Evolutionary conservation across 345 rosid genomes (phyloP).

Genomic region (Cardamine resedifolia): DNA sequence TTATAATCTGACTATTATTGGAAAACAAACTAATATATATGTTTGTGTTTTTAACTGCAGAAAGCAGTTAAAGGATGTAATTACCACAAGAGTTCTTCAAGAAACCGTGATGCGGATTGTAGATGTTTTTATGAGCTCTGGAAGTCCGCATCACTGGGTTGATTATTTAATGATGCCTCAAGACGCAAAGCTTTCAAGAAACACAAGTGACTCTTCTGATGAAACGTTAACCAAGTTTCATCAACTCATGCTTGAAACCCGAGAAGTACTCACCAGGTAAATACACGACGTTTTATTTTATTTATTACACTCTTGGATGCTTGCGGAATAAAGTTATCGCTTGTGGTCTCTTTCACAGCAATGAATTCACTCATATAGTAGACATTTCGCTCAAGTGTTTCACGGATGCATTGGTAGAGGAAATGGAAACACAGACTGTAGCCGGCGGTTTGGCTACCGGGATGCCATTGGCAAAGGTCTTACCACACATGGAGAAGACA

Average conservation of each 20-base stretch:
- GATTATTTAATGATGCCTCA: conserved; percentile 61
- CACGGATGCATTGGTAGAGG: conserved; percentile 52
- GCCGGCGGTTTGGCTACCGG: conserved; percentile 34
- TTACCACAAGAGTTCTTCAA: conserved; percentile 47
- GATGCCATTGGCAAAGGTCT: conserved; percentile 66
- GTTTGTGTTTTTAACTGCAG: conserved; percentile 41
- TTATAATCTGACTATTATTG: background rate
- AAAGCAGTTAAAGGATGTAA: conserved; percentile 66
- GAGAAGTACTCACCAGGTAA: conserved; percentile 69
- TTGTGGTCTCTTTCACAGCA: conserved; percentile 42
- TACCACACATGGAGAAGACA: conserved; percentile 64
- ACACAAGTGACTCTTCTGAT: conserved; percentile 15
- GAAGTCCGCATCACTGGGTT: conserved; percentile 73
- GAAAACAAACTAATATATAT: background rate
- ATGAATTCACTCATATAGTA: conserved; percentile 53
- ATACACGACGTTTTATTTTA: background rate
- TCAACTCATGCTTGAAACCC: conserved; percentile 78
- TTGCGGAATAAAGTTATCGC: background rate
- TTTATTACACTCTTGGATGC: background rate
- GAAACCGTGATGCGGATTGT: conserved; percentile 64
- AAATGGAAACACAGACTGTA: conserved; percentile 45
- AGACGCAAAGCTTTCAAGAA: conserved; percentile 40
- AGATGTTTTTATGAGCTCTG: conserved; percentile 64
- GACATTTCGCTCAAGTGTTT: conserved; percentile 57
- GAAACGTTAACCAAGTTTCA: conserved; percentile 49